Conservation (phyloP, 495 filamentous ascomycete species). For the Pseudomonodictys pantanalensis region DNA sequence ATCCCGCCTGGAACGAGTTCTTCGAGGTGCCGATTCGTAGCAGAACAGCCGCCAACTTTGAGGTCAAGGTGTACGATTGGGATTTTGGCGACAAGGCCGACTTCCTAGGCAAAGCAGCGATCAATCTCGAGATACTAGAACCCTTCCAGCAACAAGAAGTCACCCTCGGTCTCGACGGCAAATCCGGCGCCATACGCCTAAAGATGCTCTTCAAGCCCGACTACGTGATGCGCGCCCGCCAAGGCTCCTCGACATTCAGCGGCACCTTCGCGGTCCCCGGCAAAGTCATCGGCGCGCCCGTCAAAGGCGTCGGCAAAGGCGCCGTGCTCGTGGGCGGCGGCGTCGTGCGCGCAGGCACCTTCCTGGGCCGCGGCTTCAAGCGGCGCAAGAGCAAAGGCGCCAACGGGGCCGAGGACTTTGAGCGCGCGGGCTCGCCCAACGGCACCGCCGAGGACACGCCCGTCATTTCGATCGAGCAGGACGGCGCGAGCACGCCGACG, state of each 20-base stretch:
- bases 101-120: conserved; percentile 70
- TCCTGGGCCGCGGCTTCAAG: conserved; percentile 76
- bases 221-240: conserved; percentile 82
- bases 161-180: conserved; percentile 76
- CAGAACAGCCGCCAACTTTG: conserved; percentile 80
- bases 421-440: conserved; percentile 18
- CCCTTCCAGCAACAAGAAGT: conserved; percentile 76
- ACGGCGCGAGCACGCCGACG: conserved; percentile 16
- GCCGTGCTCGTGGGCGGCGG: conserved; percentile 60
- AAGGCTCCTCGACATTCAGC: conserved; percentile 89
- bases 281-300: conserved; percentile 86
- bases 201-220: conserved; percentile 90
- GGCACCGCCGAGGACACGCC: conserved; percentile 25
- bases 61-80: conserved; percentile 85
- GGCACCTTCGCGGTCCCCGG: conserved; percentile 90
- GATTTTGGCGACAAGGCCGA: conserved; percentile 92
- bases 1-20: conserved; percentile 92
- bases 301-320: conserved; percentile 82
- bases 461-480: conserved; percentile 41
- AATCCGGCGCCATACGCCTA: conserved; percentile 77
- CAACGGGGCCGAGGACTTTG: conserved; percentile 20
- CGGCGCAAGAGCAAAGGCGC: conserved; percentile 62
- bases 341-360: conserved; percentile 83
- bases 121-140: conserved; percentile 78
- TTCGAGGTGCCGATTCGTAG: conserved; percentile 83